Percentiles rank a stretch among this genome's conserved stretches.
Evolutionary conservation across 208 protist species (phyloP).

Genomic region (Leishmania martiniquensis): DNA sequence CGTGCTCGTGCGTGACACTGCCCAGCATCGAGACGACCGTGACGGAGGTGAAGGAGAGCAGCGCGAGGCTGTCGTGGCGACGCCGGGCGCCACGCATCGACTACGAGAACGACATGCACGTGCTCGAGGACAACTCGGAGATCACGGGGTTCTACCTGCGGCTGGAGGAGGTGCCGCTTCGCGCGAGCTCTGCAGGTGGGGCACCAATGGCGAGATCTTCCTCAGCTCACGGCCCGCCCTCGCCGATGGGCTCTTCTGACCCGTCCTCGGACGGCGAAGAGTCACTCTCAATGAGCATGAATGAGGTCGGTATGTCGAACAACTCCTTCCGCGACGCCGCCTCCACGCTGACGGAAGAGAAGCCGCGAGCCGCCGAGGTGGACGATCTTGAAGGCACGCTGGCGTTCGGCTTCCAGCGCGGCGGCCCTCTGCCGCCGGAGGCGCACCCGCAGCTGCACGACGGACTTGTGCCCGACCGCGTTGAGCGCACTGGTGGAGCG

Average conservation of each 20-base stretch:
- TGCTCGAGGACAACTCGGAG: conserved; percentile 77
- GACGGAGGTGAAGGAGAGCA: conserved; percentile 83
- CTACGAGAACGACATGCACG: conserved; percentile 88
- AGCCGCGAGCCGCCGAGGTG: conserved; percentile 17
- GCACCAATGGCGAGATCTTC: background rate
- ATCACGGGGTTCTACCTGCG: conserved; percentile 76
- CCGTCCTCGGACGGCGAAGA: conserved; percentile 5
- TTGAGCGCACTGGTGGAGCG: background rate
- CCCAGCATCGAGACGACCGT: conserved; percentile 65
- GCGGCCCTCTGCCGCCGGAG: conserved; percentile 29
- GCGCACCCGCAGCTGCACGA: conserved; percentile 25
- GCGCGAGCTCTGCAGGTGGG: background rate
- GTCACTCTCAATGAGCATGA: conserved; percentile 18
- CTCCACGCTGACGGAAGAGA: conserved; percentile 6
- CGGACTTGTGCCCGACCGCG: conserved; percentile 19
- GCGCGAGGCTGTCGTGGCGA: conserved; percentile 68
- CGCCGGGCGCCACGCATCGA: conserved; percentile 65
- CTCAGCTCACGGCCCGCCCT: background rate
- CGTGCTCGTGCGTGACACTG: conserved; percentile 83
- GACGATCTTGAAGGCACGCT: conserved; percentile 35
- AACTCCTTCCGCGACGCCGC: conserved; percentile 23
- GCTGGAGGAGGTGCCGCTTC: conserved; percentile 62
- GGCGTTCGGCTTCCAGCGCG: conserved; percentile 29
- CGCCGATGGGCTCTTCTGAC: background rate
- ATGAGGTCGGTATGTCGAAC: conserved; percentile 14